Evolutionary conservation across 495 filamentous ascomycete species (phyloP), one percentile per base, ranked within the genome.

Genomic region (Aspergillus affinis): DNA sequence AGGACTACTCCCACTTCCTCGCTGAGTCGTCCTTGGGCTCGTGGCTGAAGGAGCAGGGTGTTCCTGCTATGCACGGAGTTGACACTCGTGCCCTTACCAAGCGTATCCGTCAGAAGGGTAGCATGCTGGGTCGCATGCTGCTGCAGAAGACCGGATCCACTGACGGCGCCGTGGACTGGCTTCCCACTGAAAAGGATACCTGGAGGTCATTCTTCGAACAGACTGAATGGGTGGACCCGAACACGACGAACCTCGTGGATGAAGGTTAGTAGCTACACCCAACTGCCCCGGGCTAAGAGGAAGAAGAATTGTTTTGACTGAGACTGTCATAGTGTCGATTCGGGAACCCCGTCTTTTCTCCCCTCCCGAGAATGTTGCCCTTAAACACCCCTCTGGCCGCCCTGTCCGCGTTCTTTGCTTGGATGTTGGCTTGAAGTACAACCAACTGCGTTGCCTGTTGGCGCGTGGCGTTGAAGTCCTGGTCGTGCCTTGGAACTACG

Each of bases 341-440:
- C 85, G 85, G 75, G 79, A 87, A 59, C 89, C 93, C 41, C 89
- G 88, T 65, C 82, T 97, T 8, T 97, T 90, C 76, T 81, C 84
- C 47, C 93, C 94, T 21, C 77, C 81, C 26, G 80, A 81, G 17
- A 78, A 82, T 44, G 75, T 81, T 57, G 85, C 90, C 48, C 78
- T 90, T 32, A 89, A 90, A 69, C 92, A 97, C 73, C 89, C 91
- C 15, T 93, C 91, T 23, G 93, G 94, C 27, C 89, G 92, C 53
- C 79, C 86, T 47, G 78, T 97, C 54, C 90, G 92, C 62, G 86
- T 98, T 49, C 80, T 98, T 30, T 96, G 91, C 69, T 81, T 98
- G 58, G 94, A 98, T 76, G 93, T 98, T 57, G 94, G 94, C 64
- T 84, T 97, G 78, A 98, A 98, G 75, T 96, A 88, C 78, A 98